Evolutionary conservation across 2,329 filamentous ascomycete species (phyloP), one percentile per base, ranked within the genome.

Genomic region (Xylariaceae sp.): DNA sequence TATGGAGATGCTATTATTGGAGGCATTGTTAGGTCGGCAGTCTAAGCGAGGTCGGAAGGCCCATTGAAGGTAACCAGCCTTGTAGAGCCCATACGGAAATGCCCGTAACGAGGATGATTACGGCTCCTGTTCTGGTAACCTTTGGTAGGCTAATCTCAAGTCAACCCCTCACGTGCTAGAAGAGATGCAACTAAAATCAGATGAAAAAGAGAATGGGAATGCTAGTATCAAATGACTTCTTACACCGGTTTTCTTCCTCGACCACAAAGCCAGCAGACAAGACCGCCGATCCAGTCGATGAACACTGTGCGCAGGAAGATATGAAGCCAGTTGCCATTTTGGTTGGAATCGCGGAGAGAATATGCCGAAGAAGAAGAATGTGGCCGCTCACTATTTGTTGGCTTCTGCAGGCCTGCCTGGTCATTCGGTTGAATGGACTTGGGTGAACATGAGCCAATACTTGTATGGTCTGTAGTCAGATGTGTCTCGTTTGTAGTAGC

Each of bases 201-300:
- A 2, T 12, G 8, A 21, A 28, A 34, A 24, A 34, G 36, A 14
- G 14, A 23, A n/a, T 3, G 26, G 28, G 23, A 16, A 39, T 9
- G n/a, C 16, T n/a, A 16, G 8, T 17, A 40, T 43, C 23, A 46
- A 48, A 45, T 44, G 47, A 46, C 46, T 44, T 58, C 70, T 73
- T 71, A 75, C 68, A 67, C 65, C 58, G 66, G 63, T 43, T 66
- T 66, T 57, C 62, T 71, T 44, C 43, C 19, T 28, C 66, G 60
- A 34, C 67, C 61, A 34, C 67, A 74, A 29, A 76, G 58, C 54
- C 63, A 71, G 21, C 61, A 64, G 28, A 75, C 63, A 39, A 78
- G 58, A 11, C 73, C 70, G 3, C 75, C 74, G 12, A 78, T 67
- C 70, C 73, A 75, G 46, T 76, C 74, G 39, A 76, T 72, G 58